A percentile compares a stretch with the other conserved stretches of the same genome.
Conservation (phyloP, 2,329 filamentous ascomycete species). For the Thelonectria discophora region DNA sequence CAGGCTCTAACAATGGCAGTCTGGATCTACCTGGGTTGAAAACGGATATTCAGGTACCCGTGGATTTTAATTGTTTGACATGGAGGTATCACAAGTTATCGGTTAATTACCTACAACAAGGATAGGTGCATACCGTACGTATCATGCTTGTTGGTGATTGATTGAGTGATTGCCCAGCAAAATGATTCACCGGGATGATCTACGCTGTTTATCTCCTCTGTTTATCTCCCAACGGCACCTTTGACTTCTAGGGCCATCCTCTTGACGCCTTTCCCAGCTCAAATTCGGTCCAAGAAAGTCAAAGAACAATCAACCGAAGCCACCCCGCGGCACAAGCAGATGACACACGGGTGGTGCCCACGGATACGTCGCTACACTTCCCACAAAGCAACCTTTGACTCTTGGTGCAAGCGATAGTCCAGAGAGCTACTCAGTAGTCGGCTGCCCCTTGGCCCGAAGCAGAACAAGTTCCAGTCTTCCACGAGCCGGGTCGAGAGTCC, state of each 20-base stretch:
- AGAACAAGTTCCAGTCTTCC: constrained; percentile 27
- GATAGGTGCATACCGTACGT: neutral
- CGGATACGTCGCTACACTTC: constrained; percentile 2
- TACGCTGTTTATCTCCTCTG: neutral
- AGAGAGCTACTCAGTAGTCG: constrained; percentile 8
- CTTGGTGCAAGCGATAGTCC: neutral
- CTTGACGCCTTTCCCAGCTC: too few species aligned
- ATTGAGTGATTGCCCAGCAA: neutral
- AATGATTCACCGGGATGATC: neutral
- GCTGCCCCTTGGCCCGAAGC: constrained; percentile 29
- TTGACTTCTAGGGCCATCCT: too few species aligned
- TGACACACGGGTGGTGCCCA: neutral
- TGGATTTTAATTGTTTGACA: neutral
- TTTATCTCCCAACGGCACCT: too few species aligned
- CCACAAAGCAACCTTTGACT: neutral
- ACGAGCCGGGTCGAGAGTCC: constrained; percentile 30
- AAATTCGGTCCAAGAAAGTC: too few species aligned
- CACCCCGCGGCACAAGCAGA: neutral
- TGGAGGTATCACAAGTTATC: neutral
- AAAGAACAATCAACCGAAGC: neutral
- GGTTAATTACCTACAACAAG: too few species aligned
- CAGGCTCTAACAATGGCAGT: neutral
- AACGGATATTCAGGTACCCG: too few species aligned
- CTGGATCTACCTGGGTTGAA: neutral
- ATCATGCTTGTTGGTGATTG: neutral